Evolutionary conservation across 768 basidiomycete genomes (phyloP), one percentile per base, ranked within the genome.

Genomic region (Tulasnella sp.): DNA sequence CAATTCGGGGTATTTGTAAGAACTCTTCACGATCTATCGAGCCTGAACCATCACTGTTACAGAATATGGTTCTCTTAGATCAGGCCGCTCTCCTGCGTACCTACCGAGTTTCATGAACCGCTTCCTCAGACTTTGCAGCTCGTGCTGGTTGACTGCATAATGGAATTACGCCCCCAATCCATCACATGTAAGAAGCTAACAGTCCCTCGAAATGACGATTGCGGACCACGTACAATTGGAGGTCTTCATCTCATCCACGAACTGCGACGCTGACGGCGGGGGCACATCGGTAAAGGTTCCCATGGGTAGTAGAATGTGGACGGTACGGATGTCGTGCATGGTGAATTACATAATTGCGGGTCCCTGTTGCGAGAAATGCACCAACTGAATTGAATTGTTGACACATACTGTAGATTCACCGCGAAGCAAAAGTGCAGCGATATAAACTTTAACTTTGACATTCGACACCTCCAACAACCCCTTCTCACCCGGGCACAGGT

Each of bases 81-180:
- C 74, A 79, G 39, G 56, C 2, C 10, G 14, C 21, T 40, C 56
- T 3, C n/a, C 8, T 56, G 27, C n/a, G 80, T 82, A 92, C 94
- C 93, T 94, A 85, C 99, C 98, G 82, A 99, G 92, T 87, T 99
- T 99, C 96, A 99, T 98, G 86, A 99, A 99, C 77, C 98, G 92
- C 85, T 98, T 99, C 90, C 98, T 98, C 83, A 99, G 89, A 77
- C 98, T 90, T 82, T 98, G 94, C 82, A 99, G 87, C 87, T 99
- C 98, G 73, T 92, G 90, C 74, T 93, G 94, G 27, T 95, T 98
- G 92, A 99, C 97, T 99, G 31, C 19, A 18, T 18, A 44, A 44
- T 14, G 1, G 19, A 44, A 18, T 73, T 38, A 73, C 36, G 38
- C 18, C 71, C 34, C 40, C 8, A 42, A n/a, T 42, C 71, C 21